Evolutionary conservation across 78 protist species (phyloP).

Genomic region (Blattamonas nauphoetae): DNA sequence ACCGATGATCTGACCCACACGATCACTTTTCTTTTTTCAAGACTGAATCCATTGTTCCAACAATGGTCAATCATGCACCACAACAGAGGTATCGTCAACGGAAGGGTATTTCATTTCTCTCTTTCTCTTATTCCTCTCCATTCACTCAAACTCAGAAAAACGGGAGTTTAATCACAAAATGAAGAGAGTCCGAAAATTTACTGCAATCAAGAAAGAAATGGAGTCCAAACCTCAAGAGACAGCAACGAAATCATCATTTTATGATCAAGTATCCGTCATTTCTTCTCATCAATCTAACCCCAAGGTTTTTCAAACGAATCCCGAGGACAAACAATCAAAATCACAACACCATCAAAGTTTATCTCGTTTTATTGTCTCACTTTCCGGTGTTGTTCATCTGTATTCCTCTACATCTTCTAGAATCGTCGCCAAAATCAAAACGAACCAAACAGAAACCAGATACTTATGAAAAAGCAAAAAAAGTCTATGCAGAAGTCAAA

Average conservation of each 20-base stretch:
- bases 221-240: slow-evolving; percentile 98
- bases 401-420: no score
- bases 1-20: slow-evolving; percentile 94
- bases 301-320: no score
- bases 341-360: no score
- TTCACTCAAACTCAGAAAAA: slow-evolving; percentile 71
- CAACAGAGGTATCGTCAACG: not conserved
- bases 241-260: slow-evolving; percentile 92
- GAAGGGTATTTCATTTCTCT: not conserved
- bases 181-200: slow-evolving; percentile 93
- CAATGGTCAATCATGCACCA: not conserved
- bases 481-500: no score
- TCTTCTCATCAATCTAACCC: no score
- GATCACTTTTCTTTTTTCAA: slow-evolving; percentile 92
- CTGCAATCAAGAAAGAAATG: slow-evolving; percentile 87
- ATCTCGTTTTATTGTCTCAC: no score
- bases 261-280: no score
- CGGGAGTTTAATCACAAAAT: slow-evolving; percentile 93
- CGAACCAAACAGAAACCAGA: no score
- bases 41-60: not conserved
- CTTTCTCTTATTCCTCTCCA: not conserved
- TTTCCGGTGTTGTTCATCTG: no score
- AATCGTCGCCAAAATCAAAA: no score
- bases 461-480: no score
- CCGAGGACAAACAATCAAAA: no score